Evolutionary conservation across 805 yeast species (phyloP).

Genomic region (Yamadazyma scolyti): DNA sequence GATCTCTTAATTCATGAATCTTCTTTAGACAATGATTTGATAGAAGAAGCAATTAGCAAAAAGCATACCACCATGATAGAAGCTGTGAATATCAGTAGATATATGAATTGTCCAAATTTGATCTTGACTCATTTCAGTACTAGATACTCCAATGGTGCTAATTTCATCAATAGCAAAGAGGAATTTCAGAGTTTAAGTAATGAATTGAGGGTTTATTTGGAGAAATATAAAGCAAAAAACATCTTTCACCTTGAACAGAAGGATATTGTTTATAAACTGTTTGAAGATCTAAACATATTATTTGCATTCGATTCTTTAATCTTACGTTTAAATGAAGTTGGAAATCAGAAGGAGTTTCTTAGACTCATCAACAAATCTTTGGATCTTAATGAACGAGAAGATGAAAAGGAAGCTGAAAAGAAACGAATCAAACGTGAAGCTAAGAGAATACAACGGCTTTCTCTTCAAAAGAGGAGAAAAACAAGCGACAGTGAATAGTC

Average conservation of each 20-base stretch:
- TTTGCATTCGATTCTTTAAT: conserved; percentile 40
- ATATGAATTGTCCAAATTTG: conserved; percentile 69
- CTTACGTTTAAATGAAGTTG: conserved; percentile 23
- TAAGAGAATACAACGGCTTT: conserved; percentile 28
- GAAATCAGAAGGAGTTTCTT: conserved; percentile 22
- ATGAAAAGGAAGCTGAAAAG: conserved; percentile 20
- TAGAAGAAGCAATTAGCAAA: conserved; percentile 75
- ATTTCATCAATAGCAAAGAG: conserved; percentile 20
- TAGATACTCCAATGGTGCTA: conserved; percentile 52
- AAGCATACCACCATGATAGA: conserved; percentile 87
- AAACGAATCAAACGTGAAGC: conserved; percentile 32
- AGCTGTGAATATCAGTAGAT: conserved; percentile 66
- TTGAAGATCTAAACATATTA: conserved; percentile 32
- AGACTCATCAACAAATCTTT: conserved; percentile 15
- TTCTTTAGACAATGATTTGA: conserved; percentile 76
- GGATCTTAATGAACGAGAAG: conserved; percentile 19
- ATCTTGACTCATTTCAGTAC: conserved; percentile 91
- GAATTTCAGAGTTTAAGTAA: conserved; percentile 19
- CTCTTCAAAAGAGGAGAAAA: conserved; percentile 16
- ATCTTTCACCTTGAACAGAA: conserved; percentile 15
- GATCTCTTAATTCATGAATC: conserved; percentile 91
- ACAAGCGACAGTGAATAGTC: conserved; percentile 14
- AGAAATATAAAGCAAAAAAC: conserved; percentile 19
- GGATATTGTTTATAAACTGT: too few species aligned
- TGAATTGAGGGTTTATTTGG: conserved; percentile 27